Percentiles rank a stretch among this genome's conserved stretches.
Evolutionary conservation across 176 grass and related monocot species (phyloP).

Genomic region (Triticum urartu): DNA sequence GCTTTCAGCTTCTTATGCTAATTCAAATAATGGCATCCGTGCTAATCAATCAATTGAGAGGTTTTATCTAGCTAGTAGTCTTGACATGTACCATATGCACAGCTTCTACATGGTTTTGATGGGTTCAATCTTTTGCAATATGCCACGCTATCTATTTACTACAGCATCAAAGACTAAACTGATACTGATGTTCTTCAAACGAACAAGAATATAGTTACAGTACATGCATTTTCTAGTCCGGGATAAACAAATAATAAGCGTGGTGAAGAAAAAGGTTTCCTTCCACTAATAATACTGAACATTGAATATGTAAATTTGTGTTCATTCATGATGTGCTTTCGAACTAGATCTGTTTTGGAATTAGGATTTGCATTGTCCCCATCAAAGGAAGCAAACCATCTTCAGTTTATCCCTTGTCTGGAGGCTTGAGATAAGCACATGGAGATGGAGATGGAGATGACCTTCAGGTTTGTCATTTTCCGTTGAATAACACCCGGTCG

Average conservation of each 20-base stretch:
- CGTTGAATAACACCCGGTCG: constrained; percentile 13
- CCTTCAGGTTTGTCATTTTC: constrained; percentile 4
- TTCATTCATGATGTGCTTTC: neutral
- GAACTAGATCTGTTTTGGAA: neutral
- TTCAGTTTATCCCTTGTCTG: neutral
- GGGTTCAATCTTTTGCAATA: too few species aligned
- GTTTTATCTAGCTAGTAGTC: neutral
- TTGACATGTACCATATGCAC: neutral
- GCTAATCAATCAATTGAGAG: neutral
- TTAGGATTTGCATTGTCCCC: neutral
- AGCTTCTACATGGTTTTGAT: neutral
- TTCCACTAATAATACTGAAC: too few species aligned
- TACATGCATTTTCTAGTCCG: neutral
- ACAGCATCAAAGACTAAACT: neutral
- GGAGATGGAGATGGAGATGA: too few species aligned
- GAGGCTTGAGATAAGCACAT: neutral
- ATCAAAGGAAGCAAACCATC: neutral
- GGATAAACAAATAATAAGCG: too few species aligned
- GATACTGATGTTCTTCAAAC: neutral
- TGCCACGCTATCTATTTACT: too few species aligned
- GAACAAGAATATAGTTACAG: neutral
- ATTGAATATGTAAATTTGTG: neutral
- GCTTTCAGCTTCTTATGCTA: too few species aligned
- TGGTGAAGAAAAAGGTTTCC: too few species aligned
- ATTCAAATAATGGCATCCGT: neutral